These are phyloP conservation scores for Cystofilobasidium bisporidii DNA, from an alignment of 768 basidiomycete genomes.

Conservation along the genomic window DNA sequence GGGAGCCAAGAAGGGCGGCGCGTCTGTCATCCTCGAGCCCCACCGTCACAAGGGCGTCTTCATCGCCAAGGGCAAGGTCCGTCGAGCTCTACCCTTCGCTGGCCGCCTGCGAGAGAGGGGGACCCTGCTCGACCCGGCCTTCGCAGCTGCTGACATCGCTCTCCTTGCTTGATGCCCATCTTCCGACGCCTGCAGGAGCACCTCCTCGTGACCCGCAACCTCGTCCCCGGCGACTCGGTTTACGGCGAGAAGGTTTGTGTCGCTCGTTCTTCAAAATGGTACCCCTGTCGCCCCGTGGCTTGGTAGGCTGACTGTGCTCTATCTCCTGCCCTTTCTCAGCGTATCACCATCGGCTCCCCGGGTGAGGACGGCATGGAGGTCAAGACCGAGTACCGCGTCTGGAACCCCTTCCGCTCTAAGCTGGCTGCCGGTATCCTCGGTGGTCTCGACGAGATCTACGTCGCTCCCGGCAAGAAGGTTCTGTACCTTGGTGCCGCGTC, in stretches of 20 bases:
- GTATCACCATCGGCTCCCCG: constrained; percentile 28
- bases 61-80: constrained; percentile 53
- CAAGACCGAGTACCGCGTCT: constrained; percentile 94
- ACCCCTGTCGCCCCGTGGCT: neutral
- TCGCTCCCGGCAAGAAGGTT: constrained; percentile 88
- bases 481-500: constrained; percentile 96
- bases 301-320: neutral
- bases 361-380: constrained; percentile 52
- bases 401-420: constrained; percentile 98
- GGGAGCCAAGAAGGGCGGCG: constrained; percentile 50
- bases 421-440: constrained; percentile 92
- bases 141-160: neutral
- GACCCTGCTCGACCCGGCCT: too few species aligned
- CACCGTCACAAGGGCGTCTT: constrained; percentile 92
- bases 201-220: constrained; percentile 92
- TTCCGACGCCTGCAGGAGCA: constrained; percentile 52
- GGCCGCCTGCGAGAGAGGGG: too few species aligned
- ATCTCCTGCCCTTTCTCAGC: neutral
- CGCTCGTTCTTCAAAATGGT: constrained; percentile 44
- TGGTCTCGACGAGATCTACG: constrained; percentile 86
- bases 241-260: constrained; percentile 84
- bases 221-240: constrained; percentile 93
- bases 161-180: neutral
- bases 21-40: constrained; percentile 85
- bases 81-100: neutral